Evolutionary conservation across 805 yeast species (phyloP), one percentile per base, ranked within the genome.

Genomic region (Wickerhamomyces pijperi): DNA sequence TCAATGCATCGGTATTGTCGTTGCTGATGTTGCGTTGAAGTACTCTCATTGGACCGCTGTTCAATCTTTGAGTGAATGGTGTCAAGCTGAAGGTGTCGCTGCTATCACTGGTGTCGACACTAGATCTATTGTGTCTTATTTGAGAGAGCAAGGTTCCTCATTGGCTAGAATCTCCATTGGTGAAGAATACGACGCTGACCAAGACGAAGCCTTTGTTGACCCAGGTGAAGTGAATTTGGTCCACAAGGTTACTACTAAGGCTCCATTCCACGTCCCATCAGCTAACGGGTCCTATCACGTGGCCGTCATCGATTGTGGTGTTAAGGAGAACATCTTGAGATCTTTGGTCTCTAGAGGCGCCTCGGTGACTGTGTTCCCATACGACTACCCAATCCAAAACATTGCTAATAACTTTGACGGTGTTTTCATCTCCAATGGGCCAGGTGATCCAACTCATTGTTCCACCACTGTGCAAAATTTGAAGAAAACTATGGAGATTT

Each of bases 21-120:
- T 92, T 20, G 83, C 95, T 34, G 96, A 92, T 56, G 95, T 76
- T 40, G 97, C 98, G 18, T 74, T 88, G 72, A 74, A 87, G 59
- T 86, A 90, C 63, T 85, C 96, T n/a, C 99, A 92, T 61, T 92
- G 98, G 98, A 88, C 97, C 29, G 99, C 99, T 3, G 95, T 92
- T 28, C 97, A 92, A 67, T 81, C 94, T 16, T 72, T 92, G 42
- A 82, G 85, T 43, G 84, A 83, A 51, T 92, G 97, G 98, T 92
- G 98, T 68, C 76, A 83, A 63, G 79, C 95, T 58, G 94, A 87
- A 51, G 95, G 95, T 34, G 92, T 94, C 40, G 94, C 97, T 41
- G 94, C 96, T 35, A 82, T 92, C 53, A 77, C 96, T 34, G 98
- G 97, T 45, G 96, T 92, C 36, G 99, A 92, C 62, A 92, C 99